Evolutionary conservation across 2,329 filamentous ascomycete species (phyloP), one percentile per base, ranked within the genome.

Genomic region (Aspergillus brunneoviolaceus): DNA sequence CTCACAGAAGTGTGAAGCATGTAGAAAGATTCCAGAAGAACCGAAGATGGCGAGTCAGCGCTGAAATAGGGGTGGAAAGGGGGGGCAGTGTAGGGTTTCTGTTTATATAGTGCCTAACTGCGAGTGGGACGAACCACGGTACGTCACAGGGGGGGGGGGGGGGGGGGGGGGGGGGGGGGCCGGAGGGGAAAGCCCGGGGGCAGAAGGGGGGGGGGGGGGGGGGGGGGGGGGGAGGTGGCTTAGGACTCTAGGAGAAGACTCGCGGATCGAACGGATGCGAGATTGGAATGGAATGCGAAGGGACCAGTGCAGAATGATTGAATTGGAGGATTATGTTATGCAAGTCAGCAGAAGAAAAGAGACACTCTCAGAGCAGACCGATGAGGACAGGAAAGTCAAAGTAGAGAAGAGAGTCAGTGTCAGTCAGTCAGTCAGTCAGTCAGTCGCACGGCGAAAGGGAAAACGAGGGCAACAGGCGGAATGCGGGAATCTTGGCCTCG

Each of bases 81-180:
- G 39, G 39, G 39, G 5, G 39, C 39, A 45, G 39, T 19, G 39
- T 45, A 45, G 16, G 27, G 53, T 23, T 21, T 45, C 42, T 55
- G 53, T 55, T 55, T 55, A 55, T 55, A 55, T 45, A 45, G 39
- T 45, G 39, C 39, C 42, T 55, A 47, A 47, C 42, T n/a, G n/a
- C 45, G 33, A 47, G 53, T 55, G 53, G 53, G 53, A 55, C 55
- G 54, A 62, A 62, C 54, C 57, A 58, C 58, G 57, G 60, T 55
- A 60, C 57, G 53, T 56, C 53, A 57, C 58, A 54, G 49, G 53
- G 53, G 60, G 39, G 47, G 27, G 16, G 39, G 47, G 27, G 16
- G 39, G 47, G 27, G 16, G 39, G 47, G 27, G 16, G 39, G 47
- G 27, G 16, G 39, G 47, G 27, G 16, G 39, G 47, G 27, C n/a